These are phyloP conservation scores for Coniella lustricola DNA, from an alignment of 2,329 filamentous ascomycete species.

Conservation along the genomic window DNA sequence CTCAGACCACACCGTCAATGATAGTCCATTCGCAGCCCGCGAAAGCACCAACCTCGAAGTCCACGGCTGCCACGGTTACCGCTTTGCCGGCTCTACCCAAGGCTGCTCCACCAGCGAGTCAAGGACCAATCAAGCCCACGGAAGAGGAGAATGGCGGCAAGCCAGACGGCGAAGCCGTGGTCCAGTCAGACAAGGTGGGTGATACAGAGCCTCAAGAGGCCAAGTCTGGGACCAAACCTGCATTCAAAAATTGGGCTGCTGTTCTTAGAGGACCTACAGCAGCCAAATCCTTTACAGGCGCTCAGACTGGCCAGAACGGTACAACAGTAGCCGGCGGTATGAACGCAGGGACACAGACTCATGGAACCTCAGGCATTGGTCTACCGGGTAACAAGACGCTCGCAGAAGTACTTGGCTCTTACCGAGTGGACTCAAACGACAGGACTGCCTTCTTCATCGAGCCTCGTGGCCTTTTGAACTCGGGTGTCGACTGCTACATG, in stretches of 20 bases:
- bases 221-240: conserved; percentile 23
- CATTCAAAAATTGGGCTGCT: conserved; percentile 13
- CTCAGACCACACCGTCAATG: conserved; percentile 2
- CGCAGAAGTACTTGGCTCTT: conserved; percentile 69
- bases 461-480: conserved; percentile 89
- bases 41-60: conserved; percentile 17
- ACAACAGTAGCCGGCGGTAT: conserved; percentile 16
- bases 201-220: conserved; percentile 12
- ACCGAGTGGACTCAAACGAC: conserved; percentile 56
- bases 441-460: conserved; percentile 73
- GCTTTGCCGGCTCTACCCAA: conserved; percentile 43
- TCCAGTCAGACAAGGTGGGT: conserved; percentile 2
- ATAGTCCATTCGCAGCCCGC: conserved; percentile 22
- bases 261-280: conserved; percentile 13
- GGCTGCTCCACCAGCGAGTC: conserved; percentile 3
- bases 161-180: conserved; percentile 14
- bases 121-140: conserved; percentile 16
- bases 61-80: conserved; percentile 30
- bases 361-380: conserved; percentile 29
- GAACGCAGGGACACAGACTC: conserved; percentile 18
- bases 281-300: conserved; percentile 18
- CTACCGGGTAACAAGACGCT: conserved; percentile 52
- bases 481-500: conserved; percentile 99
- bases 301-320: conserved; percentile 21
- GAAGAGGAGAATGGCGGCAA: conserved; percentile 19